Base-by-base conservation (phyloP, 2,329 filamentous ascomycete genomes). In the Aotearoamyces nothofagi region DNA sequence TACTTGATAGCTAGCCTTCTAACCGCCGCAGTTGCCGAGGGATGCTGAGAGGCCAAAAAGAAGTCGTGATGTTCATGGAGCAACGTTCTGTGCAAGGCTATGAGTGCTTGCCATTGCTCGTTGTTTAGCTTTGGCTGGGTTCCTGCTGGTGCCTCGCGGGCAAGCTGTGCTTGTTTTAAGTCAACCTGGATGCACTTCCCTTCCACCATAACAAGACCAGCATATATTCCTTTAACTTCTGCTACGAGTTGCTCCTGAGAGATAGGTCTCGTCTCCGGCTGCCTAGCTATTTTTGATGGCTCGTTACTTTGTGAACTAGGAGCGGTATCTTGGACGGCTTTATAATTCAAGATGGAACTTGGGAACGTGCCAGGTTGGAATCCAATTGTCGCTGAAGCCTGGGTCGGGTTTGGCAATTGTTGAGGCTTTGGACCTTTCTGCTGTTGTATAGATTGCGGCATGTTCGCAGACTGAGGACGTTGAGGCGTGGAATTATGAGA, bases 1-100 rank as follows among this genome's bases (percentile, higher is more conserved):
- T 93, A 93, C 36, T 90, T 90, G 0, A 66, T 65, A 0, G 84
- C 77, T 0, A 94, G 52, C 0, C 69, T 59, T 3, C 68, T 63
- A 0, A 96, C 49, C 0, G 75, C 69, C 0, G 63, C 61, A 14
- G 66, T 79, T 0, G 83, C 81, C 0, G 75, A 78, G 0, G 83
- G 86, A 44, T 96, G 84, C 40, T 94, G 84, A 0, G 72, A 80
- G 0, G 86, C 86, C 1, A 93, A 57, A 33, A 94, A 86, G 43
- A 87, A 87, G 36, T 87, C 81, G 33, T 86, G 78, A 33, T 87
- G 78, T 35, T 92, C 82, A 37, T 90, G 72, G 0, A 93, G 55
- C 0, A 92, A 49, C 0, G 82, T 90, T 1, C 81, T 62, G 40
- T 96, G 87, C 0, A 94, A 50, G 0, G 78, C 76, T 22, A 92